phyloP scores from a whole-genome alignment of 2,329 filamentous ascomycete species.

The Colletotrichum spinosum region DNA sequence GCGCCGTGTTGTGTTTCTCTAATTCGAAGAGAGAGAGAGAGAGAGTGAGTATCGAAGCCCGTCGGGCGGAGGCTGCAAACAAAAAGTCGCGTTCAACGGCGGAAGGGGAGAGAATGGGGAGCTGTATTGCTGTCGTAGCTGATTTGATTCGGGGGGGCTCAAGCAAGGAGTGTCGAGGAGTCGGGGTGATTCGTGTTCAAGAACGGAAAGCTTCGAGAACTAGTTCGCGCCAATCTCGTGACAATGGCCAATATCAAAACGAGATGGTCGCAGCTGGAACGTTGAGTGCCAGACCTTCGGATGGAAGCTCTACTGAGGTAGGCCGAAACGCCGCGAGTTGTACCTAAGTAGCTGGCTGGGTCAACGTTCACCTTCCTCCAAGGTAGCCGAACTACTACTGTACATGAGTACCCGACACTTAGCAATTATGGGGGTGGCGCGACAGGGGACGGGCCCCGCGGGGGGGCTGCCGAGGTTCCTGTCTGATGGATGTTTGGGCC shows the following conservation, averaged over 20 bases:
- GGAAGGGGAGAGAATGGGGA: not conserved
- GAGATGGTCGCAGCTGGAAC: not conserved
- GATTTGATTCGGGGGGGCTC: no score
- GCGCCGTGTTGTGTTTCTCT: not conserved
- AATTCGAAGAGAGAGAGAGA: not conserved
- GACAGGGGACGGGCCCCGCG: slow-evolving; percentile 19
- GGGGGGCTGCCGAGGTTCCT: slow-evolving; percentile 27
- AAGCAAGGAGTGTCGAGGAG: no score
- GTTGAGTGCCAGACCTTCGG: not conserved
- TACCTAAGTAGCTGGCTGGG: not conserved
- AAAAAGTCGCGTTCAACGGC: not conserved
- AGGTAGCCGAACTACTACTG: not conserved
- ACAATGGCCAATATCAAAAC: not conserved
- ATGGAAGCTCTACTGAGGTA: not conserved
- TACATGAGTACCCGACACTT: not conserved
- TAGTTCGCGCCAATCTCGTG: not conserved
- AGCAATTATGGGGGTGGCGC: slow-evolving; percentile 19
- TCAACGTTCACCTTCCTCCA: slow-evolving; percentile 7
- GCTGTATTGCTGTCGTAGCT: no score
- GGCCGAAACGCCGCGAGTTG: slow-evolving; percentile 1
- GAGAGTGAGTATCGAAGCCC: not conserved
- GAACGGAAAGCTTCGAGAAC: no score
- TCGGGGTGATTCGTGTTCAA: no score
- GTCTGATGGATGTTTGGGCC: not conserved
- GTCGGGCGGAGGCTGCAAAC: no score